Evolutionary conservation across 179 eudicot species (phyloP).

Genomic region (Beta macrorhiza): DNA sequence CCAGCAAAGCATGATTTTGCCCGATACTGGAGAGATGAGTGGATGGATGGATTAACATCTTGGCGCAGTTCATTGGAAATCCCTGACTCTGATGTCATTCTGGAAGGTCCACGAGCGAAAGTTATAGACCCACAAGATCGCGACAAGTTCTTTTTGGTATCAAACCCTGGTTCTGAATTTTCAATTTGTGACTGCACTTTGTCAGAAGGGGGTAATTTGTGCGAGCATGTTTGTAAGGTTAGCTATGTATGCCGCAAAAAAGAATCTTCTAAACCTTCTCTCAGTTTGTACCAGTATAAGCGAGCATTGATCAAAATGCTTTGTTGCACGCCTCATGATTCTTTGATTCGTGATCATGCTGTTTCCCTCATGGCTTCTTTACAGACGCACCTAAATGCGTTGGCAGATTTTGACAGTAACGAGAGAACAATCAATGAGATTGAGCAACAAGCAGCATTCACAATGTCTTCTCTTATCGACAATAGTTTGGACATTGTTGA

Average conservation of each 20-base stretch:
- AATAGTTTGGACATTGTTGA: conserved; percentile 11
- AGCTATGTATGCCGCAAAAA: conserved; percentile 46
- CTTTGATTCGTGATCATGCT: conserved; percentile 85
- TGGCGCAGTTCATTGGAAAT: conserved; percentile 66
- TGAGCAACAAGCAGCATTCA: conserved; percentile 23
- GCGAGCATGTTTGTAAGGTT: conserved; percentile 75
- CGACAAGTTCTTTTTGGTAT: conserved; percentile 40
- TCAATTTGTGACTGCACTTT: conserved; percentile 68
- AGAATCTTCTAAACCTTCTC: conserved; percentile 49
- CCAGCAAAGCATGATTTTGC: conserved; percentile 74
- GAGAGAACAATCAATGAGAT: conserved; percentile 29
- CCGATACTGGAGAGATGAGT: conserved; percentile 79
- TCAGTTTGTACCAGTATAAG: conserved; percentile 59
- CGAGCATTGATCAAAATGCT: conserved; percentile 60
- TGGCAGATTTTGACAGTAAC: conserved; percentile 26
- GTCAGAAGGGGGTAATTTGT: conserved; percentile 69
- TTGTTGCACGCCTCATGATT: conserved; percentile 60
- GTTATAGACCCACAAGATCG: conserved; percentile 52
- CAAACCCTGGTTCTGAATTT: conserved; percentile 77
- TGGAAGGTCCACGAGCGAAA: conserved; percentile 55
- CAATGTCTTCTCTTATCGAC: conserved; percentile 14
- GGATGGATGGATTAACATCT: conserved; percentile 64
- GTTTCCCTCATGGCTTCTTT: conserved; percentile 74
- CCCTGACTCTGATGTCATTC: conserved; percentile 60
- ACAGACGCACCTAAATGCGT: conserved; percentile 51